Evolutionary conservation across 2,329 filamentous ascomycete species (phyloP), one percentile per base, ranked within the genome.

Genomic region (Orbilia quercus): DNA sequence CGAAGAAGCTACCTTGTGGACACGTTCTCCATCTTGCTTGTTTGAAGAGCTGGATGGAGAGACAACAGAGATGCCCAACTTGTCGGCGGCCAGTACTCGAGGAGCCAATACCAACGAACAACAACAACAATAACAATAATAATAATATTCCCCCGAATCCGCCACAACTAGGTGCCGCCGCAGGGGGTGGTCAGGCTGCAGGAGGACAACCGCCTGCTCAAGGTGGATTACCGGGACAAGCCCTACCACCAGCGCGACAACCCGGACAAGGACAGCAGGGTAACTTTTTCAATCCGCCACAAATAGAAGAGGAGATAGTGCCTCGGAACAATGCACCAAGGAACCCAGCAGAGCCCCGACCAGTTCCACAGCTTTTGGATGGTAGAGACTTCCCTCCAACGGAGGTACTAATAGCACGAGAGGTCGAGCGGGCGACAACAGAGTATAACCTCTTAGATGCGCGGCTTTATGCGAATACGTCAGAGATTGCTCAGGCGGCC

Each of bases 41-140:
- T 80, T 86, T 99, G 67, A 92, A 95, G 81, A 96, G 93, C 80
- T 99, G 95, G 95, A 85, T 99, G 25, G 95, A 99, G 83, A 86
- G 95, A 75, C 95, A 99, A 80, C 95, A 99, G 82, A 93, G 96
- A 34, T 99, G 95, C 80, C 95, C 95, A 5, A 99, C 92, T 1
- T 99, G 95, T 80, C 88, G 95, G 77, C 87, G 91, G 55, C 89
- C 94, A 14, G 95, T 96, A 14, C 83, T 92, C 38, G 85, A 85
- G 1, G 82, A 63, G 2, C 54, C 60, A 11, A 36, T 16, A 18
- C 44, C 31, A 47, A n/a, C n/a, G n/a, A n/a, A n/a, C n/a, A n/a
- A n/a, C n/a, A n/a, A n/a, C n/a, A n/a, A n/a, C n/a, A n/a, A n/a
- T n/a, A n/a, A n/a, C n/a, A n/a, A n/a, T n/a, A n/a, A n/a, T n/a